Evolutionary conservation across 768 basidiomycete genomes (phyloP).

Genomic region (Pleurotus tuber-regium): DNA sequence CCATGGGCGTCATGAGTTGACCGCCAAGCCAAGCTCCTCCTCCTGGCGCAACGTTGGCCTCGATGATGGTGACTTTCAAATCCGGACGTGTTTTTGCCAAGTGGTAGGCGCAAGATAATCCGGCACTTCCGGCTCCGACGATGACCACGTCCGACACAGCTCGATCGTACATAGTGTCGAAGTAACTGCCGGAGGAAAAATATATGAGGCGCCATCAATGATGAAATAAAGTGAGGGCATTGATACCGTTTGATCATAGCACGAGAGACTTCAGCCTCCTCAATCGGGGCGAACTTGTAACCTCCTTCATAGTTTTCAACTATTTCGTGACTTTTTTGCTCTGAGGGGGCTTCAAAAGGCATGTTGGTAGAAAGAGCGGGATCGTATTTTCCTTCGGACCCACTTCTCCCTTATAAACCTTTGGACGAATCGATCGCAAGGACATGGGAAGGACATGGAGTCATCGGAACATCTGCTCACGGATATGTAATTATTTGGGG

Average conservation of each 20-base stretch:
- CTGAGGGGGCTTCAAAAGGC: slow-evolving; percentile 7
- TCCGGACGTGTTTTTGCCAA: slow-evolving; percentile 68
- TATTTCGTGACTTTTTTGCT: slow-evolving; percentile 21
- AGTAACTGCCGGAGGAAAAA: slow-evolving; percentile 48
- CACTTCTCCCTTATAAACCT: not conserved
- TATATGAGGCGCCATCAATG: not conserved
- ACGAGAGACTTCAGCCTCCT: slow-evolving; percentile 72
- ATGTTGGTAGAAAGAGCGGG: not conserved
- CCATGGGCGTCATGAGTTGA: slow-evolving; percentile 80
- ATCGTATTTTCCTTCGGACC: not conserved
- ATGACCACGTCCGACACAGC: slow-evolving; percentile 77
- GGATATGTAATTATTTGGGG: slow-evolving; percentile 3
- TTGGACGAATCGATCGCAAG: not conserved
- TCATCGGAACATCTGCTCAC: slow-evolving; percentile 1
- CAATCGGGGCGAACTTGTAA: slow-evolving; percentile 70
- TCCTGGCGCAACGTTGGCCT: slow-evolving; percentile 78
- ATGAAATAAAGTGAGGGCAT: not conserved
- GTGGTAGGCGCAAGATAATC: slow-evolving; percentile 72
- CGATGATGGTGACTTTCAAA: slow-evolving; percentile 57
- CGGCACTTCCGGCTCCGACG: slow-evolving; percentile 69
- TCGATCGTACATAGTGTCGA: slow-evolving; percentile 69
- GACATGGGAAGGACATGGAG: slow-evolving; percentile 2
- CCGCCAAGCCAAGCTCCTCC: slow-evolving; percentile 80
- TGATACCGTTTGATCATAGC: slow-evolving; percentile 73
- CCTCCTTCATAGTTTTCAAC: slow-evolving; percentile 58